Evolutionary conservation across 257 asterid species (phyloP), one percentile per base, ranked within the genome.

Genomic region (Salvia miltiorrhiza): DNA sequence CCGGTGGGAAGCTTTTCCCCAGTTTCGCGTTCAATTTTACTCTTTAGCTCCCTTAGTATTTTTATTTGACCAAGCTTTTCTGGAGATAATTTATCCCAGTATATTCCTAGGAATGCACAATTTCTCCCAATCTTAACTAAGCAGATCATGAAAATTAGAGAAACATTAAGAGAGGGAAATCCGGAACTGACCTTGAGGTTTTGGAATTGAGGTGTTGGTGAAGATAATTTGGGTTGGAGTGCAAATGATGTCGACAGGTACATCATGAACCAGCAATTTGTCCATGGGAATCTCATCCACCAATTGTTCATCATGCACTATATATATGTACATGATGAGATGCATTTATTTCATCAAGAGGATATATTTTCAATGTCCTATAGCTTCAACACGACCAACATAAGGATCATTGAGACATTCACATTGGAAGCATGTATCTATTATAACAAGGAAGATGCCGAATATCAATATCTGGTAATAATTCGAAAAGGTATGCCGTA

Each of bases 21-120:
- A 13, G 92, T 73, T 83, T 88, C 97, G 26, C 67, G 81, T 68
- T 90, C 97, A 3, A 90, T 82, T 82, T 77, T 87, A 23, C 76
- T 79, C 82, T 88, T 93, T 68, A 93, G 84, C 83, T 86, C 87
- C 71, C 97, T 79, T n/a, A 93, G 74, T 79, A 93, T 83, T 76
- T 60, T 83, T 58, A 93, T 86, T 33, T 93, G 97, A 32, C 93
- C 78, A 23, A 93, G 92, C 86, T 93, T 93, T 76, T 90, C 98
- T 45, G 95, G 95, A 41, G 97, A 90, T 20, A 93, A 83, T 76
- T 85, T 90, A 73, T 90, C 98, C 98, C 97, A 93, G 79, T 90
- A 93, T 58, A 93, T 88, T 47, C 98, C 97, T 93, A 54, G 17
- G 71, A 37, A 62, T 70, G 41, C 65, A 23, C 28, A 23, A 30